Conservation (phyloP, 2,329 filamentous ascomycete genomes). For the Xylariaceae sp. region DNA sequence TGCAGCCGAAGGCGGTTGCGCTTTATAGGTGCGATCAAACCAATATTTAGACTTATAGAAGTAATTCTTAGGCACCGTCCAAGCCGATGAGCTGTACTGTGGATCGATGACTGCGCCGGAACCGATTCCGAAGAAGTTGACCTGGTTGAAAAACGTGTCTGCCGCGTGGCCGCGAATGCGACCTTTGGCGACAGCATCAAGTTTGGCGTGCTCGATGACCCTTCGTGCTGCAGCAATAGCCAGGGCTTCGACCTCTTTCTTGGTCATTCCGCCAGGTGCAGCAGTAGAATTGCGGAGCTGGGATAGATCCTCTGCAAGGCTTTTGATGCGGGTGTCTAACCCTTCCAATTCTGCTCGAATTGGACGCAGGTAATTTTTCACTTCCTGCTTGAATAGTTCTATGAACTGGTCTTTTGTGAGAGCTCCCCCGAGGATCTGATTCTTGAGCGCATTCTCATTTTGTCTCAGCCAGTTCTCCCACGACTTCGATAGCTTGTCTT, state of each 20-base stretch:
- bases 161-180: conserved; percentile 50
- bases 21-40: conserved; percentile 30
- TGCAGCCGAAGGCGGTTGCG: conserved; percentile 54
- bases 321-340: conserved; percentile 22
- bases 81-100: conserved; percentile 62
- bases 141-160: conserved; percentile 50
- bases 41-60: conserved; percentile 33
- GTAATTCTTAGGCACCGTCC: conserved; percentile 38
- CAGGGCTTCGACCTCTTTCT: conserved; percentile 45
- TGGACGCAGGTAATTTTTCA: conserved; percentile 32
- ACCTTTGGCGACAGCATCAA: conserved; percentile 51
- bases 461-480: conserved; percentile 58
- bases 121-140: conserved; percentile 75
- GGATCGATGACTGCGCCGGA: conserved; percentile 68
- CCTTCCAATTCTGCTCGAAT: conserved; percentile 25
- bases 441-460: conserved; percentile 49
- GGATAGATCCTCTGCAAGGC: conserved; percentile 35
- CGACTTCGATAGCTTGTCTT: conserved; percentile 41
- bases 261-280: conserved; percentile 40
- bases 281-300: conserved; percentile 30
- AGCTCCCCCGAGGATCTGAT: conserved; percentile 37
- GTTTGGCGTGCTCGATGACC: conserved; percentile 48
- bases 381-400: conserved; percentile 37
- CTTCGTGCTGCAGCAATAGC: conserved; percentile 47
- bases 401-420: conserved; percentile 39